A percentile compares a stretch with the other conserved stretches of the same genome.
These are phyloP conservation scores for Dendrocalamus sinicus DNA, from an alignment of 176 grass and related monocot genomes.

Conservation along the genomic window DNA sequence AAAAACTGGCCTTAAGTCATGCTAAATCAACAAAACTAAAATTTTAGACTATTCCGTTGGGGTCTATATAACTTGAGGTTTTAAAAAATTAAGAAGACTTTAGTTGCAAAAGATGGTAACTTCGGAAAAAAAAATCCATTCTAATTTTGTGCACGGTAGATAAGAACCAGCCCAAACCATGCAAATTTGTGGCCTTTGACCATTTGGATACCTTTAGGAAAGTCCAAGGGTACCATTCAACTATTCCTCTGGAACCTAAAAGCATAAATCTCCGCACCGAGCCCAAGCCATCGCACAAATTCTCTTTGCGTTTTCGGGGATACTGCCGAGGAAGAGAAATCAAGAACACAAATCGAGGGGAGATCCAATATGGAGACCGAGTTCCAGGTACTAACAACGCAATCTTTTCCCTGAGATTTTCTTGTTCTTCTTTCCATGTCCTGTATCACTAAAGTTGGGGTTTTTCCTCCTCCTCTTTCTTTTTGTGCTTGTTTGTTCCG, in stretches of 20 bases:
- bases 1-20: not conserved
- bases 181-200: no score
- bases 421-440: slow-evolving; percentile 1
- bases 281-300: not conserved
- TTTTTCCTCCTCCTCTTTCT: not conserved
- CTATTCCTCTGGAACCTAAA: not conserved
- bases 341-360: not conserved
- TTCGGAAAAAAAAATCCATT: not conserved
- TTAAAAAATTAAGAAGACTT: not conserved
- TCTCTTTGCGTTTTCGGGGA: not conserved
- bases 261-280: not conserved
- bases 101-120: not conserved
- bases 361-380: slow-evolving; percentile 35
- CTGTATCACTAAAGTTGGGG: not conserved
- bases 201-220: not conserved
- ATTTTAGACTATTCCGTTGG: not conserved
- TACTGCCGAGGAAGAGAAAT: not conserved
- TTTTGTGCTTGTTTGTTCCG: not conserved
- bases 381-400: slow-evolving; percentile 42
- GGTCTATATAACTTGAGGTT: not conserved
- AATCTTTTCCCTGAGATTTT: not conserved
- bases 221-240: not conserved
- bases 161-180: not conserved
- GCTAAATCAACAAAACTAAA: not conserved
- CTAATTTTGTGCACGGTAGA: not conserved